A percentile compares a stretch with the other conserved stretches of the same genome.
Evolutionary conservation across 1,139 yeast genomes (phyloP).

Genomic region (Suhomyces bokatorum): DNA sequence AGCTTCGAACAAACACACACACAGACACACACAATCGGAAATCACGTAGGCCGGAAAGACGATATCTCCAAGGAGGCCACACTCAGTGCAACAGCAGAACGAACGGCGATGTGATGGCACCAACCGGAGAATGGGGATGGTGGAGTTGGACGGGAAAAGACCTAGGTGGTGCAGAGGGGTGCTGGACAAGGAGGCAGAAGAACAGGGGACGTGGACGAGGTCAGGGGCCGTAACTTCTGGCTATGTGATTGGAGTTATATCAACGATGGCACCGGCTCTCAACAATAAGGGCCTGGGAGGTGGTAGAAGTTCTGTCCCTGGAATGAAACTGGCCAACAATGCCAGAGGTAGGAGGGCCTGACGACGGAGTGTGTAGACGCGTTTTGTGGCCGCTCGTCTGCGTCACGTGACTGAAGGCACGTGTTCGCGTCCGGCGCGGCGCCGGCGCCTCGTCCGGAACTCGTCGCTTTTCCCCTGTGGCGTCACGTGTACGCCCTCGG

Average conservation of each 20-base stretch:
- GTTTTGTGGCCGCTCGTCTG: conserved; percentile 17
- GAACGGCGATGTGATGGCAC: background rate
- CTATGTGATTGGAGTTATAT: background rate
- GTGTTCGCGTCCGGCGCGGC: no score
- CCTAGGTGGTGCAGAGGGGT: background rate
- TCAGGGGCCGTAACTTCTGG: background rate
- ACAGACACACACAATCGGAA: no score
- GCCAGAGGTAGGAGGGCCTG: conserved; percentile 3
- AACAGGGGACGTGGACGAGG: background rate
- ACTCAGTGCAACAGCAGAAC: background rate
- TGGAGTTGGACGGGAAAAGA: background rate
- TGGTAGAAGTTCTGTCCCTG: conserved; percentile 4
- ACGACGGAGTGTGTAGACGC: conserved; percentile 8
- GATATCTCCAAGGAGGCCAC: no score
- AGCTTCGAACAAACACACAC: no score
- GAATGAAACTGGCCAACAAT: conserved; percentile 9
- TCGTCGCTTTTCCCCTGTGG: no score
- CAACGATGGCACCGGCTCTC: background rate
- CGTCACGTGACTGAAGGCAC: background rate
- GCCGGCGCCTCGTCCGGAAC: no score
- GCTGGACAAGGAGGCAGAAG: background rate
- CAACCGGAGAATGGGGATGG: background rate
- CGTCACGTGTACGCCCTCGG: background rate
- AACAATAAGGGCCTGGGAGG: conserved; percentile 2
- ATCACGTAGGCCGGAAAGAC: no score